Base-by-base conservation (phyloP, 306 rosid species). In the Dryas octopetala region DNA sequence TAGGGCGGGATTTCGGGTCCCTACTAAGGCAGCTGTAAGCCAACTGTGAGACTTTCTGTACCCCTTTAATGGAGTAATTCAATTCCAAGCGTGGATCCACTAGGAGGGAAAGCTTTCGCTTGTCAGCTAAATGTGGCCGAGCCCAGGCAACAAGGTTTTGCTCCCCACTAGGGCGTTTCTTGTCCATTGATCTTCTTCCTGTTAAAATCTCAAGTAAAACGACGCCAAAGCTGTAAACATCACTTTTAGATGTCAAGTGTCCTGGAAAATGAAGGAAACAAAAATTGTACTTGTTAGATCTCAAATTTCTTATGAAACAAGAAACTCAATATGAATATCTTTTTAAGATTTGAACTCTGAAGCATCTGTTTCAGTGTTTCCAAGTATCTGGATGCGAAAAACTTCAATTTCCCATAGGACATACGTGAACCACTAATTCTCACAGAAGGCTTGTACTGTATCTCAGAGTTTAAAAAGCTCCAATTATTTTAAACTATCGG, bases 121-220 rank as follows among this genome's bases (percentile, higher is more conserved):
- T 94, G 82, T 94, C 98, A 45, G 93, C 94, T 84, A 94, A 82
- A 72, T 85, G 88, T 51, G 95, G 93, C 77, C 91, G 80, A 13
- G 98, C 98, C 98, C 98, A 91, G 64, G 96, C 75, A 69, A 90
- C 98, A 7, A 94, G 95, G 85, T 91, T 94, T 73, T 94, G 97
- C 65, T 94, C 95, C 57, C 97, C 93, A 10, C 96, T 90, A 0
- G 98, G 95, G 16, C 98, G 92, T 82, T 90, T 94, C 85, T 91
- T 94, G 88, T 94, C 97, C 97, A 90, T 91, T 26, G 98, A 94
- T 87, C 98, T 87, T 82, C 97, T 83, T 75, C 98, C 97, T 51
- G 98, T 94, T 74, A 91, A 80, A 70, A 94, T 91, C 90, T 94
- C 95, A 55, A 94, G 95, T 62, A 94, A 77, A 76, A 91, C 98